These are phyloP conservation scores for Chondrus crispus DNA, from an alignment of 23 red algal species.

Conservation along the genomic window DNA sequence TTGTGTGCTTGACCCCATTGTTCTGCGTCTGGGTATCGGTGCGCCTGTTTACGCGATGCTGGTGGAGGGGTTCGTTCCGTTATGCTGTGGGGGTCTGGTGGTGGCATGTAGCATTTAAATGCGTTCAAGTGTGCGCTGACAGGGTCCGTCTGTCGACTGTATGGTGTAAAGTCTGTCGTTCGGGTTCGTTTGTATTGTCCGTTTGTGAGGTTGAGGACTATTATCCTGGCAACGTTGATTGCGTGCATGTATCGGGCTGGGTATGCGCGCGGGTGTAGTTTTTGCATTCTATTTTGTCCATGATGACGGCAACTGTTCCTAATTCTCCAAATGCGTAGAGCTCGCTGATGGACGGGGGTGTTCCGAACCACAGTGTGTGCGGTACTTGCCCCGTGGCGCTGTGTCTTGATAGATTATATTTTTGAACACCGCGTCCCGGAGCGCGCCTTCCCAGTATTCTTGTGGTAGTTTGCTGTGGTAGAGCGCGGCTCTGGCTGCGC, in stretches of 20 bases:
- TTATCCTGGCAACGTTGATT: neutral
- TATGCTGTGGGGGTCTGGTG: neutral
- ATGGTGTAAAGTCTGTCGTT: conserved; percentile 18
- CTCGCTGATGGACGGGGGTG: neutral
- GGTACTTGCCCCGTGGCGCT: neutral
- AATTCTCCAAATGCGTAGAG: neutral
- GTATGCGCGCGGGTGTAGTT: neutral
- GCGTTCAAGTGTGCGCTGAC: neutral
- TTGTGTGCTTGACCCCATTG: neutral
- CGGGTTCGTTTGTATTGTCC: neutral
- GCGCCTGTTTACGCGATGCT: neutral
- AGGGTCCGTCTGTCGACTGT: neutral
- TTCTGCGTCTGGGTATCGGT: neutral
- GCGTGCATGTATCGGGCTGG: neutral
- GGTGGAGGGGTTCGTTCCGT: neutral
- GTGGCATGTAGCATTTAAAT: neutral
- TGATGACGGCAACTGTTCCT: neutral
- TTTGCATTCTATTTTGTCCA: neutral
- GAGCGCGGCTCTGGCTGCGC: neutral
- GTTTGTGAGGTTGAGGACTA: neutral
- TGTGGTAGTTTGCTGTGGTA: neutral
- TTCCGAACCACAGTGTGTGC: neutral
- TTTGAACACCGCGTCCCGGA: neutral
- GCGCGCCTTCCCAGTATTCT: neutral
- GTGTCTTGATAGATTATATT: neutral